Percentiles rank a stretch among this genome's conserved stretches.
Evolutionary conservation across 208 protist species (phyloP).

Genomic region (Strigomonas galati): DNA sequence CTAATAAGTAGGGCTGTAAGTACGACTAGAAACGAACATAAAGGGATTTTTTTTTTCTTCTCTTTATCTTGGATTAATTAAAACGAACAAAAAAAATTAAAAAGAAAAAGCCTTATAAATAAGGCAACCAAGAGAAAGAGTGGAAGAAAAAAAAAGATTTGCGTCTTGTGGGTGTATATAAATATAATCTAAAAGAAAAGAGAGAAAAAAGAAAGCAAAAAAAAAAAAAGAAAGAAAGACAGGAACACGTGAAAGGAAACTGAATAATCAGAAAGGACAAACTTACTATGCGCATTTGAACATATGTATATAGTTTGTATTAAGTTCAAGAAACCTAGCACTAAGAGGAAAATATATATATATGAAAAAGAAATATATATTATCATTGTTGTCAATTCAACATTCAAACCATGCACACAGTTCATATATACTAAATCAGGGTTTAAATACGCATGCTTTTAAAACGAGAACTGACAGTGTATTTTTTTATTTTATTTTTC

Average conservation of each 20-base stretch:
- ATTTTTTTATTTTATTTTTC: conserved; percentile 12
- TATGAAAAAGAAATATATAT: conserved; percentile 2
- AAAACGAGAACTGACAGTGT: too few relatives aligned
- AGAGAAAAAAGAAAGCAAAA: neutral
- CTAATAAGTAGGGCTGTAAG: neutral
- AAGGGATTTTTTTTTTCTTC: neutral
- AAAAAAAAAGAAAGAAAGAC: conserved; percentile 12
- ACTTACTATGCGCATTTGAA: too few relatives aligned
- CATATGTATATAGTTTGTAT: neutral
- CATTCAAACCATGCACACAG: too few relatives aligned
- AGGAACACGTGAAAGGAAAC: too few relatives aligned
- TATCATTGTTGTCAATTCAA: too few relatives aligned
- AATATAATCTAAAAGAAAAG: conserved; percentile 8
- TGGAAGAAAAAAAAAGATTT: conserved; percentile 13
- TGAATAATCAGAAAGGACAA: too few relatives aligned
- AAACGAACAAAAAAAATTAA: too few relatives aligned
- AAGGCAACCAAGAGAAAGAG: conserved; percentile 19
- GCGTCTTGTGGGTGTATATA: neutral
- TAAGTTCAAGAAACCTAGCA: neutral
- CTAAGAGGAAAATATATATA: conserved; percentile 6
- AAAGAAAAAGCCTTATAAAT: too few relatives aligned
- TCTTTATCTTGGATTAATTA: too few relatives aligned
- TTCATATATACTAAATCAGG: too few relatives aligned
- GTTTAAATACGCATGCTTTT: too few relatives aligned
- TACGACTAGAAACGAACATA: neutral